A percentile compares a stretch with the other conserved stretches of the same genome.
Evolutionary conservation across 768 basidiomycete genomes (phyloP).

Genomic region (Hebeloma cylindrosporum): DNA sequence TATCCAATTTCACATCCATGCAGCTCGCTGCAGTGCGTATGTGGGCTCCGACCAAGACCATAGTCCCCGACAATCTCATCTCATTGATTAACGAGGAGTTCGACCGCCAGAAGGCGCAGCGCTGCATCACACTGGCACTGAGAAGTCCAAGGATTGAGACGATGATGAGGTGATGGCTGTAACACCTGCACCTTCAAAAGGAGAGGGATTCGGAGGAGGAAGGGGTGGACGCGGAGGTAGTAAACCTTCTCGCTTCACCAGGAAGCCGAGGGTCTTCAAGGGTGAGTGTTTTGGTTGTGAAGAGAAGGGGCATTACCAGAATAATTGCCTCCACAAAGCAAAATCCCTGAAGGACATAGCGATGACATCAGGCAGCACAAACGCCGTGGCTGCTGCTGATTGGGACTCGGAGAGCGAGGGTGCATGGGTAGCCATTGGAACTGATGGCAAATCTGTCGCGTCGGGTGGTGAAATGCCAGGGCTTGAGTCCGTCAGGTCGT

Average conservation of each 20-base stretch:
- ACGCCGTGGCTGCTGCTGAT: constrained; percentile 11
- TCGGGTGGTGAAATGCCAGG: constrained; percentile 29
- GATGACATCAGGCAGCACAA: constrained; percentile 13
- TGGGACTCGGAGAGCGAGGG: constrained; percentile 14
- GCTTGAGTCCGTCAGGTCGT: constrained; percentile 20
- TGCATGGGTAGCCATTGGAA: not conserved
- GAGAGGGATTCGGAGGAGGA: constrained; percentile 16
- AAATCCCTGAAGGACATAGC: constrained; percentile 12
- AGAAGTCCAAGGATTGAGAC: constrained; percentile 18
- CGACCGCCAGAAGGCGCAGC: constrained; percentile 17
- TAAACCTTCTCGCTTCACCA: not conserved
- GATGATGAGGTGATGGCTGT: constrained; percentile 22
- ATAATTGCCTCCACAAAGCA: constrained; percentile 22
- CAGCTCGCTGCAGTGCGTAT: constrained; percentile 20
- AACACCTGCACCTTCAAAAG: not conserved
- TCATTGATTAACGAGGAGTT: constrained; percentile 29
- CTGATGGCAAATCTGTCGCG: constrained; percentile 5
- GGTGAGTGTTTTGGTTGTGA: constrained; percentile 31
- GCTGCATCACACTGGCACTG: not conserved
- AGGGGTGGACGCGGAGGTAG: constrained; percentile 23
- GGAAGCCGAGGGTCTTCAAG: constrained; percentile 3
- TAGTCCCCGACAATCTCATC: constrained; percentile 24
- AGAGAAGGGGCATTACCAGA: constrained; percentile 23
- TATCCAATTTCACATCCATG: constrained; percentile 28
- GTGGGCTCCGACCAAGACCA: constrained; percentile 6